phyloP scores from a whole-genome alignment of 1,139 yeast genomes.

The Nakaseomyces sp. region DNA sequence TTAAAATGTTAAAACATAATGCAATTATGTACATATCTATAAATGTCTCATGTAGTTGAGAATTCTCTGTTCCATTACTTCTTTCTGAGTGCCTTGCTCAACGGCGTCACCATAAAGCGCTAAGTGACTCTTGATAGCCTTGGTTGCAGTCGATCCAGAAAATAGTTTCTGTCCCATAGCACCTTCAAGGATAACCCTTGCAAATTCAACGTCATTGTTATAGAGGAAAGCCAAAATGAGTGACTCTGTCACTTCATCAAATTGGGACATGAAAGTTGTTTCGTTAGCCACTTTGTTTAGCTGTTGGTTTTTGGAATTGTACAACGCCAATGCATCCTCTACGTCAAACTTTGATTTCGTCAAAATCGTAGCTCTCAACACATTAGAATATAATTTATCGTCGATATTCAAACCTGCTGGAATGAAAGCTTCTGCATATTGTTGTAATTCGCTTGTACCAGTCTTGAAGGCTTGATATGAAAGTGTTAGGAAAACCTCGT shows the following conservation, averaged over 20 bases:
- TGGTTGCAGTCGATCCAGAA: conserved; percentile 38
- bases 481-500: conserved; percentile 33
- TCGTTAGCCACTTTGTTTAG: conserved; percentile 31
- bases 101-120: conserved; percentile 50
- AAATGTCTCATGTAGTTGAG: conserved; percentile 9
- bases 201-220: conserved; percentile 52
- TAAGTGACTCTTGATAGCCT: conserved; percentile 39
- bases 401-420: conserved; percentile 32
- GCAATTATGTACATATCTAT: background rate
- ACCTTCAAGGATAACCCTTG: conserved; percentile 51
- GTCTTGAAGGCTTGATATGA: conserved; percentile 38
- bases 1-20: too few species aligned
- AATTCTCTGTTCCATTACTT: conserved; percentile 15
- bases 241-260: conserved; percentile 47
- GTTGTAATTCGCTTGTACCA: conserved; percentile 31
- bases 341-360: conserved; percentile 40
- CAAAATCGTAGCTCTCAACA: conserved; percentile 40
- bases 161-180: conserved; percentile 40
- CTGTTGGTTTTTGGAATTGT: conserved; percentile 40
- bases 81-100: conserved; percentile 21
- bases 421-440: conserved; percentile 42
- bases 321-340: conserved; percentile 41
- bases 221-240: conserved; percentile 42
- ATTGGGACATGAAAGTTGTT: conserved; percentile 34
- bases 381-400: conserved; percentile 32